phyloP scores from a whole-genome alignment of 2,329 filamentous ascomycete species.

The Lecanicillium sp. region DNA sequence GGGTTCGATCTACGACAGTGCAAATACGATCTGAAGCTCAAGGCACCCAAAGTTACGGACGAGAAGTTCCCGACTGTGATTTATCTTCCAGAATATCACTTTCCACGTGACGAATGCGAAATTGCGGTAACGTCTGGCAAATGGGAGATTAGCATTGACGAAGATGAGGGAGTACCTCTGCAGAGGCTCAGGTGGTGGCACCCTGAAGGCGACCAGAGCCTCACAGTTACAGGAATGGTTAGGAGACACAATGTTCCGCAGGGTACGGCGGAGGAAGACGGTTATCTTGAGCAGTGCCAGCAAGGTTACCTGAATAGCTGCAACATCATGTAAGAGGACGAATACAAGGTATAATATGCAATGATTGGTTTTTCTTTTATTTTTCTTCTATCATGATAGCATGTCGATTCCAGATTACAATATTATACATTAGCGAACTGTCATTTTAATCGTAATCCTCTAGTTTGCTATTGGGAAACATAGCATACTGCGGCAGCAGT shows the following conservation, averaged over 20 bases:
- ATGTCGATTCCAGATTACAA: not conserved
- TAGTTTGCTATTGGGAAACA: no score
- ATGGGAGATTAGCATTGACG: slow-evolving; percentile 76
- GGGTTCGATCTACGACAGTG: slow-evolving; percentile 79
- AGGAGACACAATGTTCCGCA: slow-evolving; percentile 53
- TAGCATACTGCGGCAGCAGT: no score
- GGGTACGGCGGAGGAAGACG: slow-evolving; percentile 63
- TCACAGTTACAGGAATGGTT: slow-evolving; percentile 70
- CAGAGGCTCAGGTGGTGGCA: slow-evolving; percentile 93
- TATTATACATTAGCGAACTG: not conserved
- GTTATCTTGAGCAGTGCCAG: slow-evolving; percentile 68
- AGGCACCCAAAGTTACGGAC: slow-evolving; percentile 50
- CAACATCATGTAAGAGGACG: slow-evolving; percentile 42
- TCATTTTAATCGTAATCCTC: no score
- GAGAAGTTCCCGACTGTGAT: slow-evolving; percentile 71
- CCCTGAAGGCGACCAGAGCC: slow-evolving; percentile 70
- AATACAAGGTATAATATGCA: not conserved
- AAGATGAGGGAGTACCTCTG: slow-evolving; percentile 60
- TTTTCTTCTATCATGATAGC: not conserved
- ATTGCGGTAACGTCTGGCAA: slow-evolving; percentile 80
- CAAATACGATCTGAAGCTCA: slow-evolving; percentile 66
- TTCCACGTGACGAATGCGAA: slow-evolving; percentile 64
- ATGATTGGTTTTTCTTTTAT: not conserved
- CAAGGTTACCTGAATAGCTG: slow-evolving; percentile 43
- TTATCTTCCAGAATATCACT: slow-evolving; percentile 88